Evolutionary conservation across 352 stramenopile species (phyloP), one percentile per base, ranked within the genome.

Genomic region (Pythium pectinolyticum): DNA sequence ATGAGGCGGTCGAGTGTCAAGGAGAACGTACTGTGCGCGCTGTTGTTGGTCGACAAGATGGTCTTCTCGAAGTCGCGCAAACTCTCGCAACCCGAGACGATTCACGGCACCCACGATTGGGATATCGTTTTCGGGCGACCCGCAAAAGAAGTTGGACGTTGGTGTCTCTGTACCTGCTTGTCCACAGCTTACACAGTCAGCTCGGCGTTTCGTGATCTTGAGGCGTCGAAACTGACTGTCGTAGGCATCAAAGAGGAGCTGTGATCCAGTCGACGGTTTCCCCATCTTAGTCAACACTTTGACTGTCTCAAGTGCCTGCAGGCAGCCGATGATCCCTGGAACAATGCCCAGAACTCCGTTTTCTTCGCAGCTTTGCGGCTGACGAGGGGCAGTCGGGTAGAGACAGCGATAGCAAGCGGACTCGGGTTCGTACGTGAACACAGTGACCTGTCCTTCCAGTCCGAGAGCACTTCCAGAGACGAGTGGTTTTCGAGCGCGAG

Each of bases 311-410:
- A 98, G 80, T 9, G 97, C 93, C 56, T 99, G 94, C 9, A 99
- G 63, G 46, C 92, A 95, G 9, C 96, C 96, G 62, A 99, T 97
- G 5, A 98, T 79, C 12, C 94, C 94, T 17, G 96, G 94, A 1
- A 98, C 95, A 37, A 97, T 88, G 35, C 97, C 97, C 15, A 99
- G 53, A 2, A 99, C 97, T 39, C 97, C 97, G 61, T 98, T 98
- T 46, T 99, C 95, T 17, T 78, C 88, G 60, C 97, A 99, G 56
- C 80, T 97, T 70, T 85, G 88, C 56, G 75, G 86, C 1, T 74
- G 48, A 14, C 63, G 63, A 35, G 84, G 81, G 9, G 89, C 89
- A 49, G 80, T 91, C 15, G 97, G 95, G 70, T 99, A 99, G 27
- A 99, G 67, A 61, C 97, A 99, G n/a, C 95, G 87, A 71, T 99